A percentile compares a stretch with the other conserved stretches of the same genome.
These are phyloP conservation scores for Agaricus subrufescens DNA, from an alignment of 768 basidiomycete species.

Conservation along the genomic window DNA sequence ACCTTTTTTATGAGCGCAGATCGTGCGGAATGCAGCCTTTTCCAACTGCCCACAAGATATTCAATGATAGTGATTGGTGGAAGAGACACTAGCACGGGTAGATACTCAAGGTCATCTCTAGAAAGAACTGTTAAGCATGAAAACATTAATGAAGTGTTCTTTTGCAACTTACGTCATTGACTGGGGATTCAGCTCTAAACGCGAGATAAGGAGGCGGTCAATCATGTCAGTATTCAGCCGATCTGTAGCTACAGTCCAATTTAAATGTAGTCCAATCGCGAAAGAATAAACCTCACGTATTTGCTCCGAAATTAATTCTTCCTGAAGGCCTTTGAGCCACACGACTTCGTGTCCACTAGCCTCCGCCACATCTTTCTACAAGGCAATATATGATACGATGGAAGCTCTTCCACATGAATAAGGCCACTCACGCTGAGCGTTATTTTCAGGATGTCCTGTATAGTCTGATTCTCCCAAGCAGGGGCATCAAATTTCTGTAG, in stretches of 20 bases:
- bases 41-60: conserved; percentile 90
- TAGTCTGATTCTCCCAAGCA: conserved; percentile 71
- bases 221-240: conserved; percentile 53
- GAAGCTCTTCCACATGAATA: background rate
- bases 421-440: conserved; percentile 66
- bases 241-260: conserved; percentile 25
- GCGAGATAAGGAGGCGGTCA: conserved; percentile 78
- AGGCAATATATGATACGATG: background rate
- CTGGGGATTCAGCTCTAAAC: conserved; percentile 76
- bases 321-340: conserved; percentile 76
- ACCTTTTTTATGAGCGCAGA: conserved; percentile 63
- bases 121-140: conserved; percentile 3
- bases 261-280: background rate
- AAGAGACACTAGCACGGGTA: conserved; percentile 69
- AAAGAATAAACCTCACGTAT: conserved; percentile 31
- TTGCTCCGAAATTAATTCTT: conserved; percentile 63
- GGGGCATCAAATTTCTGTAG: conserved; percentile 40
- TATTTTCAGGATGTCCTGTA: conserved; percentile 66
- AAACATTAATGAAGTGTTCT: background rate
- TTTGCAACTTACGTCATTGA: conserved; percentile 54
- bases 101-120: conserved; percentile 74
- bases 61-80: conserved; percentile 82
- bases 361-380: conserved; percentile 55
- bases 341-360: conserved; percentile 62
- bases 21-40: conserved; percentile 61